Base-by-base conservation (phyloP, 441 rosid genomes). In the Populus tomentosa region DNA sequence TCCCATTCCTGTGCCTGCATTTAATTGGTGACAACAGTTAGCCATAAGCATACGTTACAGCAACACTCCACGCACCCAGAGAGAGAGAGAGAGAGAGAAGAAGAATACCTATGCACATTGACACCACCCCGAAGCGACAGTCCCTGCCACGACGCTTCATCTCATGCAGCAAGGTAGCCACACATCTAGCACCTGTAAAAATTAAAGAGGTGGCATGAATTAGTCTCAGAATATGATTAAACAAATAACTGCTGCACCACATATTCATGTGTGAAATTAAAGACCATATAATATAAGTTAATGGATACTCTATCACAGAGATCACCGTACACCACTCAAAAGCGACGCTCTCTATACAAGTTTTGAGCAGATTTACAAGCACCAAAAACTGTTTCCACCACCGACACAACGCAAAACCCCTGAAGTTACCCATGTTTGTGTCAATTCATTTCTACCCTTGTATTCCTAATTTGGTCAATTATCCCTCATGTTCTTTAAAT, bases 141-240 rank as follows among this genome's bases (percentile, higher is more conserved):
- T 97, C 98, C 80, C 86, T 90, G 21, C 99, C 99, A 69, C 94
- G 92, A 0, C 95, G 91, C 85, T 91, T 93, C 99, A 97, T 97
- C 87, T 97, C 99, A 32, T 97, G 99, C 90, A 97, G 78, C 70
- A 94, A 83, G 30, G 99, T 97, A 40, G 90, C 98, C 35, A 97
- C 98, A 40, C 99, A 97, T 38, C 98, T 91, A 0, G 98, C 99
- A 82, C 99, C 99, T 94, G 85, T 10, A 63, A 65, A 18, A 78
- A 62, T 16, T n/a, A 28, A 40, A 32, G 30, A 69, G 35, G 33
- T 32, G 33, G 8, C 18, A 13, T 1, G 2, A n/a, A 67, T 8
- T 20, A 33, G 23, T 67, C 69, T 4, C 30, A 20, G 20, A 14
- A 16, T 1, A 56, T 56, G 62, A 56, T 56, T n/a, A 35, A 21